Conservation (phyloP, 2,329 filamentous ascomycete species). For the Curvularia spicifera region DNA sequence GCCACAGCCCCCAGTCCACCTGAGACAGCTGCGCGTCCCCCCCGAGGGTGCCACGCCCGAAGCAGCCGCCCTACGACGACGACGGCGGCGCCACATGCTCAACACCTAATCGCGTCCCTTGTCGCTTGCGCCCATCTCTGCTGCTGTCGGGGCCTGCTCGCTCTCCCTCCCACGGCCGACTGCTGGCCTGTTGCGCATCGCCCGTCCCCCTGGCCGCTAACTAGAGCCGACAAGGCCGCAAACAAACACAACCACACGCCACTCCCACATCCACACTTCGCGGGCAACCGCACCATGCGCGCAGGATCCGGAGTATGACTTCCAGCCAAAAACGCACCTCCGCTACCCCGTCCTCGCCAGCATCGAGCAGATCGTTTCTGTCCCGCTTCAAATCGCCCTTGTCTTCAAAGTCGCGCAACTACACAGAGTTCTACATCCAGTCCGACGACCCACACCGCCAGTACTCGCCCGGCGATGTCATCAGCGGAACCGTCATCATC, state of each 20-base stretch:
- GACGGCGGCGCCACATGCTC: constrained; percentile 18
- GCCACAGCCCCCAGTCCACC: constrained; percentile 31
- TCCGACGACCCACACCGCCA: constrained; percentile 78
- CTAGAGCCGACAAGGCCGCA: neutral
- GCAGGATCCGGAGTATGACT: constrained; percentile 48
- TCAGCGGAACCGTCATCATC: constrained; percentile 74
- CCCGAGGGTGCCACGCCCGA: constrained; percentile 15
- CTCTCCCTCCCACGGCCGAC: constrained; percentile 2
- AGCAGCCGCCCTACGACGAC: constrained; percentile 24
- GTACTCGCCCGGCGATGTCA: constrained; percentile 76
- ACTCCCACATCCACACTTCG: constrained; percentile 23
- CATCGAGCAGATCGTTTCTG: constrained; percentile 51
- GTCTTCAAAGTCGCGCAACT: constrained; percentile 64
- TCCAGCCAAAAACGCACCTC: constrained; percentile 46
- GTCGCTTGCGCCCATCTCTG: neutral
- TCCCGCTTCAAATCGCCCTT: constrained; percentile 64
- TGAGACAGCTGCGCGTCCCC: constrained; percentile 43
- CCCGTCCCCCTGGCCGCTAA: constrained; percentile 2
- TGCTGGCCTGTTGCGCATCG: constrained; percentile 4
- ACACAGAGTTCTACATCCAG: constrained; percentile 79
- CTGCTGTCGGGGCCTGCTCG: neutral
- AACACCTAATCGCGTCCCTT: constrained; percentile 16
- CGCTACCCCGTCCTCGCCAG: constrained; percentile 37
- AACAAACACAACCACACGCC: constrained; percentile 8
- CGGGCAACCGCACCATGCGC: constrained; percentile 50